These are phyloP conservation scores for Rhizophora mangle DNA, from an alignment of 345 rosid genomes.

Conservation along the genomic window DNA sequence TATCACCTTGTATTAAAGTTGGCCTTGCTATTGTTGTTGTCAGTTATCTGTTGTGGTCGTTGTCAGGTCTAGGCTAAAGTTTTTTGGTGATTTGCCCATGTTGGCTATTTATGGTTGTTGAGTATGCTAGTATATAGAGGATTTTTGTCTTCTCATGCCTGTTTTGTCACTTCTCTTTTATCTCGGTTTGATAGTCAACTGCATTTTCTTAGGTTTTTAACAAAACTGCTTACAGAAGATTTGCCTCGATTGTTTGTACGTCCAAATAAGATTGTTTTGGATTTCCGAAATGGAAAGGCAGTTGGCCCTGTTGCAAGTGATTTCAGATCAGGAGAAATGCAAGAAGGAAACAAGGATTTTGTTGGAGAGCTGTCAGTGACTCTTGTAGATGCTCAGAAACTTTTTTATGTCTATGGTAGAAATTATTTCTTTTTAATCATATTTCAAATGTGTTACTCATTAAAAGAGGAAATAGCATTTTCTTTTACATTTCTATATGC, in stretches of 20 bases:
- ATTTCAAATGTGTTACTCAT: too few species aligned
- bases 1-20: too few species aligned
- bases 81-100: not conserved
- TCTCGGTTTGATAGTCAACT: slow-evolving; percentile 1
- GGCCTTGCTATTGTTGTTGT: too few species aligned
- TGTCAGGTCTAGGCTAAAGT: not conserved
- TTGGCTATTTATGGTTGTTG: not conserved
- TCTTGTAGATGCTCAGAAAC: slow-evolving; percentile 90
- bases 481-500: not conserved
- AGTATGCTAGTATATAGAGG: not conserved
- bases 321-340: slow-evolving; percentile 72
- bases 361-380: slow-evolving; percentile 94
- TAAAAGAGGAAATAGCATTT: not conserved
- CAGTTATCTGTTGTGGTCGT: too few species aligned
- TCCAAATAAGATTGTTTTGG: slow-evolving; percentile 96
- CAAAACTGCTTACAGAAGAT: slow-evolving; percentile 87
- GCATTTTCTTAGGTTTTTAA: slow-evolving; percentile 68
- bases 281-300: slow-evolving; percentile 89
- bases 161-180: slow-evolving; percentile 3
- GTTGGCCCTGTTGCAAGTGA: slow-evolving; percentile 80
- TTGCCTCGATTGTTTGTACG: slow-evolving; percentile 91
- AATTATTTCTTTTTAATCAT: slow-evolving; percentile 1
- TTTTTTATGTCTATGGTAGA: slow-evolving; percentile 75
- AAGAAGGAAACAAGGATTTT: slow-evolving; percentile 86
- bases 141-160: not conserved